These are phyloP conservation scores for Escovopsis weberi DNA, from an alignment of 2,329 filamentous ascomycete species.

Conservation along the genomic window DNA sequence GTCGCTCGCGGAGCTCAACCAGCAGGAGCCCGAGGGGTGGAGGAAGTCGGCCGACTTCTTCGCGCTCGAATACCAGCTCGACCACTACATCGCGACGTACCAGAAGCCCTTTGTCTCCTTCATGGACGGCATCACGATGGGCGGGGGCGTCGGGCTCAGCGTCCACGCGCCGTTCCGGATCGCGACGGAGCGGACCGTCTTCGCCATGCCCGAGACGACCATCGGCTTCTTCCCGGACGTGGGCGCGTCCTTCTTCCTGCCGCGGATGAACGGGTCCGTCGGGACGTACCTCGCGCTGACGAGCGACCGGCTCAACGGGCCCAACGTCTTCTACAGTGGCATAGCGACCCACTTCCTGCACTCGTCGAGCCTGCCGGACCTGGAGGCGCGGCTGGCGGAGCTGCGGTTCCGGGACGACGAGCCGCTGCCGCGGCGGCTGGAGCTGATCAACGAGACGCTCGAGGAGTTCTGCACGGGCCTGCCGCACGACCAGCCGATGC, in stretches of 20 bases:
- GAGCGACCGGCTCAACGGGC: slow-evolving; percentile 66
- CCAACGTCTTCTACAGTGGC: slow-evolving; percentile 78
- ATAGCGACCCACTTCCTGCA: slow-evolving; percentile 94
- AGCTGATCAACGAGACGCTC: slow-evolving; percentile 71
- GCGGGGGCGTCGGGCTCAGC: slow-evolving; percentile 85
- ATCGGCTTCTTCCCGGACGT: slow-evolving; percentile 99
- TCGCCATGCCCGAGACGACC: slow-evolving; percentile 96
- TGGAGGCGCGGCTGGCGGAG: slow-evolving; percentile 79
- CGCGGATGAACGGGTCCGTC: slow-evolving; percentile 70
- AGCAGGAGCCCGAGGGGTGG: slow-evolving; percentile 52
- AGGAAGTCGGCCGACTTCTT: slow-evolving; percentile 74
- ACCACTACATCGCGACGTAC: slow-evolving; percentile 92
- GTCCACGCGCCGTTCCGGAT: slow-evolving; percentile 93
- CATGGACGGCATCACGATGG: slow-evolving; percentile 98
- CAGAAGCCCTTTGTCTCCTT: slow-evolving; percentile 84
- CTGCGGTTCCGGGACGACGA: slow-evolving; percentile 75
- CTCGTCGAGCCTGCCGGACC: slow-evolving; percentile 66
- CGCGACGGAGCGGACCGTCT: slow-evolving; percentile 86
- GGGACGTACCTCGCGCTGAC: slow-evolving; percentile 92
- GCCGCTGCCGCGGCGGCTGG: slow-evolving; percentile 43
- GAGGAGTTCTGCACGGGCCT: slow-evolving; percentile 83
- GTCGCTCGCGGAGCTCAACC: slow-evolving; percentile 60
- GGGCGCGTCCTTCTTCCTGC: slow-evolving; percentile 89
- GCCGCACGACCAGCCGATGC: slow-evolving; percentile 56
- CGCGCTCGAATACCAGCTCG: slow-evolving; percentile 84